Evolutionary conservation across 805 yeast genomes (phyloP), one percentile per base, ranked within the genome.

Genomic region (Ogataea pignaliae): DNA sequence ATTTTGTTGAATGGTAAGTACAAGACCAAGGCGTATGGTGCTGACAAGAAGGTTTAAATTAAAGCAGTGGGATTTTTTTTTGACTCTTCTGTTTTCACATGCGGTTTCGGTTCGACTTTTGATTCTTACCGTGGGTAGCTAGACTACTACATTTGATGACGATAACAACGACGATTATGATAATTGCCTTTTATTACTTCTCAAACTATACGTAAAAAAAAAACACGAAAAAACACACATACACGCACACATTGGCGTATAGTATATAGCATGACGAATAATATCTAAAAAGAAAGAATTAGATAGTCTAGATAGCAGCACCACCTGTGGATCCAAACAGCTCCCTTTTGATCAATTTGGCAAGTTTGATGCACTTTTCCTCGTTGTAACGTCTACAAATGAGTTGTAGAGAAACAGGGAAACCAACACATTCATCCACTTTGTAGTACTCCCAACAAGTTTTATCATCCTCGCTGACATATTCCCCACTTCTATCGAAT

Each of bases 11-110:
- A 81, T 53, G 93, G 93, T 48, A 71, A 78, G 47, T 85, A 85
- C 56, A 85, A 81, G 44, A 85, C 91, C 46, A 79, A 72, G 61
- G 79, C 90, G 17, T 85, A 85, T 56, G 93, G 93, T 52, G 58
- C 60, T 44, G 67, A 65, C 55, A 72, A 72, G 61, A 63, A 68
- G 52, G 52, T 44, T 31, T 38, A 31, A 39, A 33, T n/a, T n/a
- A n/a, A n/a, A n/a, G n/a, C n/a, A n/a, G n/a, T n/a, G n/a, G n/a
- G n/a, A n/a, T n/a, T 18, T 10, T 17, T 11, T 14, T 14, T 26
- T 34, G 29, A 10, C 12, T 11, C 11, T 16, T 15, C 12, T 34
- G 11, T 4, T 21, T 21, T 21, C n/a, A n/a, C n/a, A n/a, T 21
- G 26, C 26, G 26, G 26, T 21, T 21, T 7, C 7, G 7, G 26